Base-by-base conservation (phyloP, 2,329 filamentous ascomycete species). In the Phoma sp. region DNA sequence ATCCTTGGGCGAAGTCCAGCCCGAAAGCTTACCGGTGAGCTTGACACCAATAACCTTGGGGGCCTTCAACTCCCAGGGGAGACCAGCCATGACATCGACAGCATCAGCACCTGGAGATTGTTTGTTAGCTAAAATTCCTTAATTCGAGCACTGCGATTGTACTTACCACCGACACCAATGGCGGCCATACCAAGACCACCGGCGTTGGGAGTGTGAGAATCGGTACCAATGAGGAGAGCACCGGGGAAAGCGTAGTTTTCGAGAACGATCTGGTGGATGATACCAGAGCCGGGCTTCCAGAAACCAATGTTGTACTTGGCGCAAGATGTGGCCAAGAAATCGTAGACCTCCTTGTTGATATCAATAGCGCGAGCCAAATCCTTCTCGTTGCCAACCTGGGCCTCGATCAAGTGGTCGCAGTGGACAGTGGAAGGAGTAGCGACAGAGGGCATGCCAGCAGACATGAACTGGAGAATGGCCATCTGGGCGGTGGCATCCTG, bases 261-360 rank as follows among this genome's bases (percentile, higher is more conserved):
- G 55, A 98, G 86, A 61, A 98, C 80, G 74, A 98, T 98, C 84
- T 98, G 95, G 83, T 99, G 95, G 70, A 99, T 99, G 77, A 98
- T 99, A 85, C 95, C 95, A 76, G 93, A 97, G 69, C 95, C 95
- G 64, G 95, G 95, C 79, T 86, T 91, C 95, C 95, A 99, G 89
- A 98, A 98, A 83, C 95, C 95, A 78, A 98, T 98, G 85, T 98
- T 93, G 85, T 98, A 99, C 84, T 98, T 99, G 74, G 93, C 93
- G 78, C 93, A 98, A 64, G 93, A 90, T 61, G 88, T 88, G 59
- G 92, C 86, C 75, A 99, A 82, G 85, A 99, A 99, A 80, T 98
- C 90, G 82, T 98, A 99, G 68, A 99, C 95, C 80, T 98, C 93
- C 85, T 96, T 96, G 88, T 98, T 98, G 82, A 96, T 96, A 68